phyloP scores from a whole-genome alignment of 1,284 basidiomycete genomes.

The Ceratobasidium sp. region DNA sequence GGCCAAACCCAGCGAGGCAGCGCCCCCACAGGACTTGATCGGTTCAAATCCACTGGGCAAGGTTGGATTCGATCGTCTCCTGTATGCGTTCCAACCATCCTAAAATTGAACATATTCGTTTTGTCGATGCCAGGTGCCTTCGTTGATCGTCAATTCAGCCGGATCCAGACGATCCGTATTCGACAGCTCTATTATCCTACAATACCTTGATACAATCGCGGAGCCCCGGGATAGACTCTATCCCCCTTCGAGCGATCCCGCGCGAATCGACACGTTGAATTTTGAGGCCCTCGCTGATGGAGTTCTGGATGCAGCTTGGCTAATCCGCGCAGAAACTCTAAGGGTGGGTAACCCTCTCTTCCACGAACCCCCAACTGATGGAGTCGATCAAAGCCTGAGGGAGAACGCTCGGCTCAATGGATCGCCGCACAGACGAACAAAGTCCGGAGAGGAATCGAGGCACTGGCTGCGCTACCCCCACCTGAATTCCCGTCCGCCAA shows the following conservation, averaged over 20 bases:
- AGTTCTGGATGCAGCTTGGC: slow-evolving; percentile 17
- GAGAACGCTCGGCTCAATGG: slow-evolving; percentile 13
- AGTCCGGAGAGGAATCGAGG: slow-evolving; percentile 23
- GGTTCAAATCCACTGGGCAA: slow-evolving; percentile 23
- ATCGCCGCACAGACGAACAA: slow-evolving; percentile 17
- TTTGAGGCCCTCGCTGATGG: slow-evolving; percentile 31
- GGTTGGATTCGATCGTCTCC: not conserved
- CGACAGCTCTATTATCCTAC: slow-evolving; percentile 22
- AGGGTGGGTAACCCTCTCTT: not conserved
- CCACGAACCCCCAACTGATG: not conserved
- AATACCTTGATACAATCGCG: slow-evolving; percentile 25
- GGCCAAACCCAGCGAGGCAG: slow-evolving; percentile 18
- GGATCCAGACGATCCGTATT: slow-evolving; percentile 6
- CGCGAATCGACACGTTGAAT: slow-evolving; percentile 17
- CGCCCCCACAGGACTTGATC: slow-evolving; percentile 22
- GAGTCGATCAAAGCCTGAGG: not conserved
- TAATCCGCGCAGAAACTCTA: slow-evolving; percentile 9
- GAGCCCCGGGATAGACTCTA: slow-evolving; percentile 17
- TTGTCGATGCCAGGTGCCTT: slow-evolving; percentile 6
- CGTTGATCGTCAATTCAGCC: slow-evolving; percentile 2
- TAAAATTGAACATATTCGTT: too few species aligned
- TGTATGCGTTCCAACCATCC: not conserved
- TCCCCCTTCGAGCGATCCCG: slow-evolving; percentile 26
- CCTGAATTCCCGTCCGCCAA: slow-evolving; percentile 33
- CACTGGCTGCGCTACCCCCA: slow-evolving; percentile 9